Base-by-base conservation (phyloP, 2,329 filamentous ascomycete species). In the Rutstroemia sp. region DNA sequence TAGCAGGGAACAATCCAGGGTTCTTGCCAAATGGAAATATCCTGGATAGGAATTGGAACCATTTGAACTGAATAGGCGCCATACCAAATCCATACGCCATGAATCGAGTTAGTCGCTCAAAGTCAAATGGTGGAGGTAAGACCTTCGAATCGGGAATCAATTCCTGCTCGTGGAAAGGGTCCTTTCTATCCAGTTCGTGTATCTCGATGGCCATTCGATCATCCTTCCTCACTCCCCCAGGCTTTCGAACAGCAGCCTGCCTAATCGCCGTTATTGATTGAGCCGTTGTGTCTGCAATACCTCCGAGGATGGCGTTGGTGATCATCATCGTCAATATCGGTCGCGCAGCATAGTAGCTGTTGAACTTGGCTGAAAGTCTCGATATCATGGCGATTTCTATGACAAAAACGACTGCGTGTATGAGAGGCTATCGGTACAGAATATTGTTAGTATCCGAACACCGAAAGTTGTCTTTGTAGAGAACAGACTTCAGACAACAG, bases 261-360 rank as follows among this genome's bases (percentile, higher is more conserved):
- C 88, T 86, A 59, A 96, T 81, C 19, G 91, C 84, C 3, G 94
- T 95, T 70, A 99, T 88, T 58, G 88, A 86, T 73, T 99, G 94
- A 58, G 94, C 94, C 49, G 95, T 90, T 37, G 94, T 97, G 73
- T 99, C 94, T 72, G 94, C 94, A 65, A 99, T 87, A 66, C 94
- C 94, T 75, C 90, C 91, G 58, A 99, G 84, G 56, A 97, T 87
- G 64, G 94, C 89, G 76, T 99, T 99, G 71, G 92, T 96, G 70
- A 96, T 90, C 92, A 99, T 99, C 74, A 95, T 99, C 61, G 94
- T 99, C 67, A 99, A 82, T 44, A 99, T 89, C 88, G 92, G 94
- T 69, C 89, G 88, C 69, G 91, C 86, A 64, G 90, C 86, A 81
- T 97, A 99, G 76, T 95, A 96, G 64, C 84, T 81, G 74, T 96